phyloP scores from a whole-genome alignment of 176 grass and related monocot species.

The Poa annua region DNA sequence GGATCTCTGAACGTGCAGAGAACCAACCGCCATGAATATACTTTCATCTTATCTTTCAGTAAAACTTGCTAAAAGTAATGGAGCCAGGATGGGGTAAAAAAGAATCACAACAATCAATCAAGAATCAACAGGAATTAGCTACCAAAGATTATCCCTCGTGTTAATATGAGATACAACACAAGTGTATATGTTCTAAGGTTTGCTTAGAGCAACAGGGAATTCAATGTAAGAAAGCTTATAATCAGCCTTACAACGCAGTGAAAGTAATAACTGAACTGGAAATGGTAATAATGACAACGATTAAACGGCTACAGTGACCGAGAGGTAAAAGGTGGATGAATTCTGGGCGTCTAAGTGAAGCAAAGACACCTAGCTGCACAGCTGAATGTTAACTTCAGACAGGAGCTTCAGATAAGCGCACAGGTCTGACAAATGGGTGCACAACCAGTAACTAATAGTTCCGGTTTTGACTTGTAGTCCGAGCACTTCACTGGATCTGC shows the following conservation, averaged over 20 bases:
- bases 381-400: neutral
- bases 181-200: neutral
- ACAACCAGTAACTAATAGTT: conserved; percentile 14
- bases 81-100: neutral
- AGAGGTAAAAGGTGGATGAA: neutral
- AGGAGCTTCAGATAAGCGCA: neutral
- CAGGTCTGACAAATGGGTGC: neutral
- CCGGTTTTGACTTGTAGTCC: neutral
- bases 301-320: neutral
- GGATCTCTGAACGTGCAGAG: neutral
- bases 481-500: conserved; percentile 27
- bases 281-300: neutral
- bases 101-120: neutral
- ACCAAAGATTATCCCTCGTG: neutral
- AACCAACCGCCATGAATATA: neutral
- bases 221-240: neutral
- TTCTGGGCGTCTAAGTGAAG: neutral
- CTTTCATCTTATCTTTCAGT: neutral
- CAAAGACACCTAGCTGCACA: neutral
- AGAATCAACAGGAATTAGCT: neutral
- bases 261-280: neutral
- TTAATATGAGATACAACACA: neutral
- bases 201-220: neutral
- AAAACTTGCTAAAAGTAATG: neutral
- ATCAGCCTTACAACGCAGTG: neutral